A percentile compares a stretch with the other conserved stretches of the same genome.
Conservation (phyloP, 108 stramenopile species). For the Pseudonitzschia multiseries region DNA sequence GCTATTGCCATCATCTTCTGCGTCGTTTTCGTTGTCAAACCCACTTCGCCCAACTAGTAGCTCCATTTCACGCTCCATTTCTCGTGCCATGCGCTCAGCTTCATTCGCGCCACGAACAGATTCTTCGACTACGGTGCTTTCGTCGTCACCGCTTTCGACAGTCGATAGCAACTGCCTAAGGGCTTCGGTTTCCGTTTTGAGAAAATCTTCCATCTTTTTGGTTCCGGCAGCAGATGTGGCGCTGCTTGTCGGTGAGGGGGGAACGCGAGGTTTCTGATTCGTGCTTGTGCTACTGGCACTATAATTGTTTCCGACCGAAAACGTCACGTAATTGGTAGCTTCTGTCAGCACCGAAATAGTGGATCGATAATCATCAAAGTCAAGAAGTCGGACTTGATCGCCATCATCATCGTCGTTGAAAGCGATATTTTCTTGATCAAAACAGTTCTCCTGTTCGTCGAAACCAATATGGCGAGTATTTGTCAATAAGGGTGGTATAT, state of each 20-base stretch:
- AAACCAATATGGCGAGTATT: neutral
- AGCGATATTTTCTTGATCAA: neutral
- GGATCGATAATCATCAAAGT: slow-evolving; percentile 34
- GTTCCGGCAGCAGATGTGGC: neutral
- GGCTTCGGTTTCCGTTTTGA: slow-evolving; percentile 48
- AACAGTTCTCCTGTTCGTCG: neutral
- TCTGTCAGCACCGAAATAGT: slow-evolving; percentile 46
- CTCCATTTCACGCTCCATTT: slow-evolving; percentile 32
- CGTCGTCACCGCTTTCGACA: neutral
- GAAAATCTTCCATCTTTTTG: slow-evolving; percentile 30
- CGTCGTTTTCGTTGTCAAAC: neutral
- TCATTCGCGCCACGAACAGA: slow-evolving; percentile 30
- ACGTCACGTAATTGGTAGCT: slow-evolving; percentile 12
- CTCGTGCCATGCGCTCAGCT: slow-evolving; percentile 47
- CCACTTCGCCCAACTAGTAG: neutral
- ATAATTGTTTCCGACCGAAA: slow-evolving; percentile 5
- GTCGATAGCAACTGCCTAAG: slow-evolving; percentile 31
- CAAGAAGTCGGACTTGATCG: too few species aligned
- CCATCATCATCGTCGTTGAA: neutral
- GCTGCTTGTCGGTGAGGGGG: neutral
- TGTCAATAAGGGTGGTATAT: too few species aligned
- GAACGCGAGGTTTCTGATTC: neutral
- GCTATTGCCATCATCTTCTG: neutral
- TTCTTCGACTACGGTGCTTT: slow-evolving; percentile 15
- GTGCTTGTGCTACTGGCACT: neutral